phyloP scores from a whole-genome alignment of 2,329 filamentous ascomycete species.

The Colletotrichum melonis region DNA sequence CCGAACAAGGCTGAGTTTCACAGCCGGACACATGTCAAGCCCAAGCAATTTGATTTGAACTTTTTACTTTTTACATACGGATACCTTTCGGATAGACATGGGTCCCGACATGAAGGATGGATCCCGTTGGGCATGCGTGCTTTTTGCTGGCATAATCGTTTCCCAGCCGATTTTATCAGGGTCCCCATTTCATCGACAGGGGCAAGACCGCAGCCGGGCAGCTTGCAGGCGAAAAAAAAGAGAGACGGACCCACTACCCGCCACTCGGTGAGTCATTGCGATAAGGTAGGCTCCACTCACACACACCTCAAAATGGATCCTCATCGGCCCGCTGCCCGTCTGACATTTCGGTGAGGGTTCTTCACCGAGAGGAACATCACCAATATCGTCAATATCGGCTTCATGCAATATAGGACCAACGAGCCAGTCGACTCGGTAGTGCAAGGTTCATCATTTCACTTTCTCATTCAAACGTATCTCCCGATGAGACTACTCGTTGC shows the following conservation, averaged over 20 bases:
- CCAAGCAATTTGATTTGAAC: conserved; percentile 7
- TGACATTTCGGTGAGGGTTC: neutral
- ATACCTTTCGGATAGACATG: neutral
- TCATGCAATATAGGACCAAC: neutral
- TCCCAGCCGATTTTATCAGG: conserved; percentile 8
- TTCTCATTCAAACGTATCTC: too few relatives aligned
- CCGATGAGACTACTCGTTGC: too few relatives aligned
- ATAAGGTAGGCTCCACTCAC: conserved; percentile 12
- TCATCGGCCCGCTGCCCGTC: neutral
- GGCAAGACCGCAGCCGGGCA: neutral
- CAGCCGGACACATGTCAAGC: conserved; percentile 4
- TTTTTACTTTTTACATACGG: neutral
- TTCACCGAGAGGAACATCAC: neutral
- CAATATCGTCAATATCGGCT: neutral
- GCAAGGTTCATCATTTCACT: too few relatives aligned
- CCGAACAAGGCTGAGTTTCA: neutral
- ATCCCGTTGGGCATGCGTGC: neutral
- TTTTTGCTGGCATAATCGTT: neutral
- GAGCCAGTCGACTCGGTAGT: too few relatives aligned
- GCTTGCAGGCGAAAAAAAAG: too few relatives aligned
- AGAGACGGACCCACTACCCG: conserved; percentile 7
- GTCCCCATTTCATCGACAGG: neutral
- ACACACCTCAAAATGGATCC: neutral
- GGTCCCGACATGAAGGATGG: neutral
- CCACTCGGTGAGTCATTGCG: conserved; percentile 13